Evolutionary conservation across 2,329 filamentous ascomycete genomes (phyloP).

Genomic region (Ophiocordyceps camponoti-saundersi): DNA sequence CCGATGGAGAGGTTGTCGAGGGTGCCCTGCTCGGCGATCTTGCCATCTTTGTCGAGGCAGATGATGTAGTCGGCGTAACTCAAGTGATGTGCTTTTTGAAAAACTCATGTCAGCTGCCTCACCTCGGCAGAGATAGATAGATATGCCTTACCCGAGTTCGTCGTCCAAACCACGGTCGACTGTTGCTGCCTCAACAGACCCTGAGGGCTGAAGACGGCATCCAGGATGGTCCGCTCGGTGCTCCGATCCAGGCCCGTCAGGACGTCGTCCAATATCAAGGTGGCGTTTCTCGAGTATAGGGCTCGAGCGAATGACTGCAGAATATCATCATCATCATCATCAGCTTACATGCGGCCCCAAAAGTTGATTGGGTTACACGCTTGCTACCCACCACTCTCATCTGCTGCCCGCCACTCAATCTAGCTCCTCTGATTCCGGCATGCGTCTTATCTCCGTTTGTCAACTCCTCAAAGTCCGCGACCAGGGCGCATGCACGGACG

Average conservation of each 20-base stretch:
- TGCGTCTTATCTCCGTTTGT: slow-evolving; percentile 8
- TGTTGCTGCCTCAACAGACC: slow-evolving; percentile 12
- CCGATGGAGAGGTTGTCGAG: slow-evolving; percentile 3
- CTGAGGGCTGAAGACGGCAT: slow-evolving; percentile 14
- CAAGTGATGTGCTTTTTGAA: slow-evolving; percentile 7
- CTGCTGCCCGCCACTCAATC: slow-evolving; percentile 11
- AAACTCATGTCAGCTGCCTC: not conserved
- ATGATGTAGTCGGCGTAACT: slow-evolving; percentile 9
- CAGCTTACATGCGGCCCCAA: not conserved
- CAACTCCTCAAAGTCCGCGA: slow-evolving; percentile 6
- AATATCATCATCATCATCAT: not conserved
- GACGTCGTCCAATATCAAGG: slow-evolving; percentile 16
- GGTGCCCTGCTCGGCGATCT: slow-evolving; percentile 7
- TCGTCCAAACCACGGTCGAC: slow-evolving; percentile 11
- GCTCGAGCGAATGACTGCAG: slow-evolving; percentile 9
- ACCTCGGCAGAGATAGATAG: not conserved
- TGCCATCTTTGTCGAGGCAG: slow-evolving; percentile 7
- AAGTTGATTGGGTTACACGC: too few relatives aligned
- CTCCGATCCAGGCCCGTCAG: slow-evolving; percentile 17
- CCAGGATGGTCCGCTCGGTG: slow-evolving; percentile 19
- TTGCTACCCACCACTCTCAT: slow-evolving; percentile 7
- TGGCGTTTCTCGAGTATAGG: slow-evolving; percentile 7
- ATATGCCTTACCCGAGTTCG: slow-evolving; percentile 7
- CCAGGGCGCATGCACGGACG: slow-evolving; percentile 5
- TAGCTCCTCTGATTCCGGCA: slow-evolving; percentile 8